Evolutionary conservation across 1,139 yeast genomes (phyloP).

Genomic region (Kodamaea sp.): DNA sequence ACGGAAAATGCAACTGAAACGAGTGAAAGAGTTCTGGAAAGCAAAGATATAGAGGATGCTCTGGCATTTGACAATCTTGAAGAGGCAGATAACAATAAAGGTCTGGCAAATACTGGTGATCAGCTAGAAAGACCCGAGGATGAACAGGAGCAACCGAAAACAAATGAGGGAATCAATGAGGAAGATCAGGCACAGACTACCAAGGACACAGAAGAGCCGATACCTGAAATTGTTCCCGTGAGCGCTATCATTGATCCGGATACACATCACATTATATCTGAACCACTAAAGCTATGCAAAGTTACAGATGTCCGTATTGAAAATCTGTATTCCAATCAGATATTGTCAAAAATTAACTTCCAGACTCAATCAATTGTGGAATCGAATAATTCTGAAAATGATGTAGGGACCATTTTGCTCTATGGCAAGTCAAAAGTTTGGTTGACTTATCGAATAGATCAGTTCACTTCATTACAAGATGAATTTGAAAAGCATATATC

Average conservation of each 20-base stretch:
- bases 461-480: slow-evolving; percentile 7
- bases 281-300: slow-evolving; percentile 2
- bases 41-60: background rate
- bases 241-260: background rate
- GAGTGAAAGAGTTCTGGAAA: background rate
- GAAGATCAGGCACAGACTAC: background rate
- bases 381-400: slow-evolving; percentile 1
- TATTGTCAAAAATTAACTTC: slow-evolving; percentile 8
- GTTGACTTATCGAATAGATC: slow-evolving; percentile 15
- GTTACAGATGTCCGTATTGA: slow-evolving; percentile 7
- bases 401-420: slow-evolving; percentile 14
- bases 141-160: background rate
- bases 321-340: slow-evolving; percentile 6
- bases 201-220: background rate
- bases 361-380: background rate
- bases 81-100: background rate
- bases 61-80: slow-evolving; percentile 1
- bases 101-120: background rate
- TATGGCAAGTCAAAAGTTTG: slow-evolving; percentile 15
- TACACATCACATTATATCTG: no score
- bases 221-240: background rate
- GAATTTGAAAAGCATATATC: slow-evolving; percentile 3
- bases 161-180: slow-evolving; percentile 1
- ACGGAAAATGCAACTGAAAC: background rate
- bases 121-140: background rate